phyloP scores from a whole-genome alignment of 2,329 filamentous ascomycete genomes.

The Cytospora schulzeri region DNA sequence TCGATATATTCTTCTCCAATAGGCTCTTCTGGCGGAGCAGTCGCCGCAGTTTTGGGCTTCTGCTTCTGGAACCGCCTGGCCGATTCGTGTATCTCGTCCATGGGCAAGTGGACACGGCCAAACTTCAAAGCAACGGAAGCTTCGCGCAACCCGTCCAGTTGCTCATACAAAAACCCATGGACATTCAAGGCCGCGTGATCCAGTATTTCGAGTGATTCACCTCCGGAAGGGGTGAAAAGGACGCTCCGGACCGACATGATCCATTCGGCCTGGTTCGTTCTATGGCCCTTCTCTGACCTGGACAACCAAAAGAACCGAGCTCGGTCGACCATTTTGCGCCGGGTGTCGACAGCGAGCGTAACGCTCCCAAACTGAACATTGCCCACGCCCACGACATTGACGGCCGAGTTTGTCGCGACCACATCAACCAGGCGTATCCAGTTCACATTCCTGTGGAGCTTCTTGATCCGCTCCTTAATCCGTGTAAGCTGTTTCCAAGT shows the following conservation, averaged over 20 bases:
- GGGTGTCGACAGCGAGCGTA: slow-evolving; percentile 85
- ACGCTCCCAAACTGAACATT: slow-evolving; percentile 82
- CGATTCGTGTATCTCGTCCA: slow-evolving; percentile 77
- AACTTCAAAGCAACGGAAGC: slow-evolving; percentile 88
- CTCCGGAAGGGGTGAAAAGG: slow-evolving; percentile 82
- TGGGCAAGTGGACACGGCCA: slow-evolving; percentile 85
- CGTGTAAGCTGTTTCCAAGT: slow-evolving; percentile 80
- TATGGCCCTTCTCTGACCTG: slow-evolving; percentile 57
- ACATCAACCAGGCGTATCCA: slow-evolving; percentile 91
- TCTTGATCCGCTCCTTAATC: slow-evolving; percentile 83
- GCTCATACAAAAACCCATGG: slow-evolving; percentile 85
- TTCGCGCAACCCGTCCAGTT: slow-evolving; percentile 84
- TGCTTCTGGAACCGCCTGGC: slow-evolving; percentile 56
- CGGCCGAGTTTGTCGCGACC: slow-evolving; percentile 75
- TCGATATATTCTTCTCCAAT: slow-evolving; percentile 64
- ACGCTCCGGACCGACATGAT: slow-evolving; percentile 84
- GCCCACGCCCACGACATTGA: slow-evolving; percentile 80
- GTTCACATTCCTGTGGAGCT: slow-evolving; percentile 79
- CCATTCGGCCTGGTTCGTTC: slow-evolving; percentile 87
- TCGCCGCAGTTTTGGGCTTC: slow-evolving; percentile 40
- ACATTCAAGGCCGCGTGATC: slow-evolving; percentile 88
- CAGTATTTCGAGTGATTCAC: slow-evolving; percentile 82
- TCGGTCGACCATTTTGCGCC: slow-evolving; percentile 87
- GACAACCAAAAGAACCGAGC: slow-evolving; percentile 85
- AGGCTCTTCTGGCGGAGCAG: slow-evolving; percentile 44